Evolutionary conservation across 2,329 filamentous ascomycete genomes (phyloP), one percentile per base, ranked within the genome.

Genomic region (Fusarium odoratissimum): DNA sequence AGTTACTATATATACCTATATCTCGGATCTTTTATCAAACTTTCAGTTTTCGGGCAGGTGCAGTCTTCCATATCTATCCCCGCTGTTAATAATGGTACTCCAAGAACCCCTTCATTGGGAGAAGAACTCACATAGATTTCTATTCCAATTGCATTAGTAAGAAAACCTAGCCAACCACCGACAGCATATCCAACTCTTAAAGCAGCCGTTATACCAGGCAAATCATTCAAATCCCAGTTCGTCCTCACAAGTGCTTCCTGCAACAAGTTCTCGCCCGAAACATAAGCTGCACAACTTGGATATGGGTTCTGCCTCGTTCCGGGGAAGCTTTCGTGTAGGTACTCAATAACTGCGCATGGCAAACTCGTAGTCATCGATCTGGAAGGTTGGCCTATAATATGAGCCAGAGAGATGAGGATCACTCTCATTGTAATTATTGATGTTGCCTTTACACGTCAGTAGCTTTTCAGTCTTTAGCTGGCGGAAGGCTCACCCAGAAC

Each of bases 341-440:
- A 71, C 5, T 71, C 60, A 2, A 70, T 48, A 2, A 71, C 6
- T 12, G 17, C 37, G 3, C 67, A 70, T 8, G 67, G 44, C 11
- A 70, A 31, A 8, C 40, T 70, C 6, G 51, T 19, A 5, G 31
- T 11, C 0, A 44, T 1, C 11, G 54, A 25, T 14, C 67, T 14
- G 3, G 61, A 60, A 5, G 21, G 49, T 1, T 28, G 41, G 6
- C 67, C 60, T 12, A 70, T 51, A 4, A 71, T 37, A 2, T 66
- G 25, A 3, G 67, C 67, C 1, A 46, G 5, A 0, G 42, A 33
- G 6, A 71, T 13, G 2, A 71, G 49, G 6, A 71, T n/a, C 3
- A 67, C 6, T 13, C 68, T 71, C 68, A 71, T 62, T 3, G 55
- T 67, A 3, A 71, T 48, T 8, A 71, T 71, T 11, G 68, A 57